A percentile compares a stretch with the other conserved stretches of the same genome.
These are phyloP conservation scores for Mycosphaerelloides madeirae DNA, from an alignment of 2,329 filamentous ascomycete genomes.

Conservation along the genomic window DNA sequence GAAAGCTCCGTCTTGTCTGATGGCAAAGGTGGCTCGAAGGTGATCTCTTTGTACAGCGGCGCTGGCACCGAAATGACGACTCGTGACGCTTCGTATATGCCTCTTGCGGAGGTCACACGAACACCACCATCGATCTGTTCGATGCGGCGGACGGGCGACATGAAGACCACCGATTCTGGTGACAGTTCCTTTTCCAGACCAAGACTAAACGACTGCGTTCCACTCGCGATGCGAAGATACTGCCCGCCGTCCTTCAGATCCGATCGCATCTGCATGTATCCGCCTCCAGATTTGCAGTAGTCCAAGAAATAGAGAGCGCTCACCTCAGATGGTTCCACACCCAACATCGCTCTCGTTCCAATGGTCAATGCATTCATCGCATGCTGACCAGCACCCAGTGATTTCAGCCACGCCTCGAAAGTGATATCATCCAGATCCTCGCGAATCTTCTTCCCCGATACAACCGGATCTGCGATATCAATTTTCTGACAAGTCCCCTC, in stretches of 20 bases:
- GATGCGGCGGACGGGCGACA: constrained; percentile 21
- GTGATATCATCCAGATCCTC: constrained; percentile 35
- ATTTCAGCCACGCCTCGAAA: constrained; percentile 37
- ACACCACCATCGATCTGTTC: constrained; percentile 14
- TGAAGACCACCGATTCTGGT: constrained; percentile 13
- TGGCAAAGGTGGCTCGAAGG: constrained; percentile 47
- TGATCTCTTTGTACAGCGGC: constrained; percentile 43
- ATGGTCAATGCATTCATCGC: constrained; percentile 39
- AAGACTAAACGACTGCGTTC: constrained; percentile 42
- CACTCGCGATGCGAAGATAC: constrained; percentile 47
- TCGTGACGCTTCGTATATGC: constrained; percentile 37
- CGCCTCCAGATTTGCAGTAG: constrained; percentile 52
- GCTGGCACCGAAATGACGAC: constrained; percentile 49
- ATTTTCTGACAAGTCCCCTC: constrained; percentile 38
- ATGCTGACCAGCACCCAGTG: constrained; percentile 28
- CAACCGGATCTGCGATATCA: constrained; percentile 20
- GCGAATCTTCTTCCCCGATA: not conserved
- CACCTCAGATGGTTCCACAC: constrained; percentile 47
- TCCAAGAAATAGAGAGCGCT: constrained; percentile 53
- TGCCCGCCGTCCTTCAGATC: constrained; percentile 52
- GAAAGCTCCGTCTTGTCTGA: constrained; percentile 32
- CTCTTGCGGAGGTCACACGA: constrained; percentile 27
- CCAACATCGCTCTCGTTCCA: constrained; percentile 50
- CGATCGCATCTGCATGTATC: constrained; percentile 50
- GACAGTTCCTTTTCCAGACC: constrained; percentile 37